Conservation (phyloP, 176 grass and related monocot genomes). For the Otatea glauca region DNA sequence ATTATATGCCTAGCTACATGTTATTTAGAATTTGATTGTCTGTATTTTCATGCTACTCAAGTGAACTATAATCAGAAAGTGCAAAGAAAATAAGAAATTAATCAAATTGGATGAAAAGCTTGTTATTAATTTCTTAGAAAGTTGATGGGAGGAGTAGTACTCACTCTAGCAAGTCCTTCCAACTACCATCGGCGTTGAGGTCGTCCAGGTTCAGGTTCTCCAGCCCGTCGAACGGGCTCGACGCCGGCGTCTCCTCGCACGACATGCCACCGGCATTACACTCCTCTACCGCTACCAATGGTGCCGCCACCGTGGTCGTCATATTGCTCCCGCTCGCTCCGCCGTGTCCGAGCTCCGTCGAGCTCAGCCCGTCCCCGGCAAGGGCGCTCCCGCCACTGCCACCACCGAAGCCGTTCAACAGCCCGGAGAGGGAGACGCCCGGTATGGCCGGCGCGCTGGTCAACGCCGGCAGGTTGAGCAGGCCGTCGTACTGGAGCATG, state of each 20-base stretch:
- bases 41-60: neutral
- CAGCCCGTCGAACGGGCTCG: conserved; percentile 61
- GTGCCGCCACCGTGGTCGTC: conserved; percentile 38
- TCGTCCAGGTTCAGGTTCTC: conserved; percentile 67
- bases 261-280: conserved; percentile 21
- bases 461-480: conserved; percentile 44
- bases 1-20: neutral
- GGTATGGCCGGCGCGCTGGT: conserved; percentile 18
- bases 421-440: conserved; percentile 25
- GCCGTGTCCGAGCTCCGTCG: conserved; percentile 36
- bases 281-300: conserved; percentile 42
- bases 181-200: conserved; percentile 54
- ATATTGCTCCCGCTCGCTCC: conserved; percentile 44
- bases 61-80: neutral
- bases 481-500: conserved; percentile 53
- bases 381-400: neutral
- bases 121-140: neutral
- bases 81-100: neutral
- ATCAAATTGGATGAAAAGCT: neutral
- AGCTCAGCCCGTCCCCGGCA: conserved; percentile 44
- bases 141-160: conserved; percentile 37
- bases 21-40: neutral
- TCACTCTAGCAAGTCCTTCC: conserved; percentile 87
- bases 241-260: conserved; percentile 46
- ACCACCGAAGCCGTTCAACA: neutral